phyloP scores from a whole-genome alignment of 106 monocot genomes.

The Alisma plantagoaquatica region DNA sequence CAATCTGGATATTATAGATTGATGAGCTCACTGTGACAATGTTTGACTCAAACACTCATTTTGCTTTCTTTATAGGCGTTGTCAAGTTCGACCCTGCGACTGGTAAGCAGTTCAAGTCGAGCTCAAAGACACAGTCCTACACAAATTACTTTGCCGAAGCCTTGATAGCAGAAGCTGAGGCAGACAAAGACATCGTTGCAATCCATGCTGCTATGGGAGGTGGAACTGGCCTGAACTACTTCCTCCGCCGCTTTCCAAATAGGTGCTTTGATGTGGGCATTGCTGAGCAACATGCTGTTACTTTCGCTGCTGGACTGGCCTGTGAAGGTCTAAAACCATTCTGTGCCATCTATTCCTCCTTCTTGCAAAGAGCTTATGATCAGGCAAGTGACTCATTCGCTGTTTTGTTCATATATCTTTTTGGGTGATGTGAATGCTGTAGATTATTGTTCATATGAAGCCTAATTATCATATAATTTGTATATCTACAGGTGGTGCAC shows the following conservation, averaged over 20 bases:
- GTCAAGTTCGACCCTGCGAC: constrained; percentile 89
- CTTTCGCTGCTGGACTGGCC: constrained; percentile 87
- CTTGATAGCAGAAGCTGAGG: constrained; percentile 88
- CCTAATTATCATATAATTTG: too few relatives aligned
- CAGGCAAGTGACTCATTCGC: constrained; percentile 36
- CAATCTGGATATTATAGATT: too few relatives aligned
- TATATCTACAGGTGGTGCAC: constrained; percentile 61
- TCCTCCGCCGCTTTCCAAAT: constrained; percentile 81
- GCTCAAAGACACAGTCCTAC: constrained; percentile 58
- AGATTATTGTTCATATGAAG: too few relatives aligned
- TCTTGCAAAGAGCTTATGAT: constrained; percentile 88
- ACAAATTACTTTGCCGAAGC: constrained; percentile 91
- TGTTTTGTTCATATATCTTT: too few relatives aligned
- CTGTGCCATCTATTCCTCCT: constrained; percentile 90
- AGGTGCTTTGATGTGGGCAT: constrained; percentile 94
- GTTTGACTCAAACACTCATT: too few relatives aligned
- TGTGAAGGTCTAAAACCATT: constrained; percentile 94
- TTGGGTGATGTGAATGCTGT: too few relatives aligned
- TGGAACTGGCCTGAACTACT: constrained; percentile 86
- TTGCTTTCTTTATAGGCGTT: constrained; percentile 46
- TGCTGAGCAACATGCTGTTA: constrained; percentile 97
- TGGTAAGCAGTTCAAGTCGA: constrained; percentile 77
- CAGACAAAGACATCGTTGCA: constrained; percentile 63
- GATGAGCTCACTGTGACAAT: too few relatives aligned
- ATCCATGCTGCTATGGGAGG: constrained; percentile 98